Base-by-base conservation (phyloP, 2,329 filamentous ascomycete species). In the Atkinsonella hypoxylon region DNA sequence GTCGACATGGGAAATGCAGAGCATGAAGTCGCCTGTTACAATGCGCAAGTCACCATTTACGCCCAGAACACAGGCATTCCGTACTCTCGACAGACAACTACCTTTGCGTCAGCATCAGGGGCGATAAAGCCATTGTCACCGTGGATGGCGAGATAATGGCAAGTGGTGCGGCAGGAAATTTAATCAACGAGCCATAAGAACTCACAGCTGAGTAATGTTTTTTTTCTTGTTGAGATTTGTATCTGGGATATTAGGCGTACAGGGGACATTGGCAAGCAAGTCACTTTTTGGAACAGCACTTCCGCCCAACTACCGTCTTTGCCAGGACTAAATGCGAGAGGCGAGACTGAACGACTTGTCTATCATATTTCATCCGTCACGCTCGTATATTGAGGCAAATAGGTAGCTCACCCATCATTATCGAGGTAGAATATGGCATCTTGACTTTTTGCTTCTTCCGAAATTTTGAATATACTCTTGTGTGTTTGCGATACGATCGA, bases 31-130 rank as follows among this genome's bases (percentile, higher is more conserved):
- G 1, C 67, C 69, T 1, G 62, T 60, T 5, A 61, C 59, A 11
- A 56, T 50, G 22, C 57, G 55, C 34, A 56, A 57, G 13, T 56
- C 70, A 55, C 78, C 79, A 0, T 85, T 75, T 55, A 86, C 82
- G 7, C 83, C 82, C 6, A 67, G 83, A 56, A 86, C 83, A 15
- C 74, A 79, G 62, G 83, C 83, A 1, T 87, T 87, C 62, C 74
- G 85, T 59, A 75, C 76, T 12, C 68, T 84, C 45, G 77, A 83
- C 54, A 67, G 79, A 51, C 76, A 77, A 58, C 62, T 82, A 52
- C 78, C 79, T 2, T 61, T 79, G 45, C 69, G 76, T 48, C 57
- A 64, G 26, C 59, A 69, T 38, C 59, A 63, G 13, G 45, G 36
- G 13, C 18, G 39, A 26, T 32, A 50, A 30, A 22, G 26, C 42